These are phyloP conservation scores for Pythium scleroteichum DNA, from an alignment of 352 stramenopile species.

Conservation along the genomic window DNA sequence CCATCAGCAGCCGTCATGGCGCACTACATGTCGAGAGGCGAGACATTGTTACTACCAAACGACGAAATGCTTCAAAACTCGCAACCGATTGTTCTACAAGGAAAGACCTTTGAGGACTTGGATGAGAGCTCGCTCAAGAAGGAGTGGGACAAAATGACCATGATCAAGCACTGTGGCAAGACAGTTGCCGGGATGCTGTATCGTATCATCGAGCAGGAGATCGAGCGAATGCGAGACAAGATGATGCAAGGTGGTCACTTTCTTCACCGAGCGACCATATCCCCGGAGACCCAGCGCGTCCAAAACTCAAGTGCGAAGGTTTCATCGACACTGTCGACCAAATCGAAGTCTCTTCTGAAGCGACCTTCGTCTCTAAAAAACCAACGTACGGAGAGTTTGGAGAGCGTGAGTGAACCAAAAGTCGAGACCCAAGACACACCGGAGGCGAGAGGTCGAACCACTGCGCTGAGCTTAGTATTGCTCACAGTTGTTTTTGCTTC, in stretches of 20 bases:
- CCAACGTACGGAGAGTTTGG: conserved; percentile 15
- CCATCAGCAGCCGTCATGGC: conserved; percentile 53
- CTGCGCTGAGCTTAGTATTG: conserved; percentile 10
- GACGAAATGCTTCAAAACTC: conserved; percentile 50
- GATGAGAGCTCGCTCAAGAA: conserved; percentile 35
- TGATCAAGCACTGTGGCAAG: conserved; percentile 85
- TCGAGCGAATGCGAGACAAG: conserved; percentile 50
- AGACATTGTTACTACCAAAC: conserved; percentile 71
- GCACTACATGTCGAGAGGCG: conserved; percentile 70
- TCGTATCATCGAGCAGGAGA: conserved; percentile 84
- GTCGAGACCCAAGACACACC: not conserved
- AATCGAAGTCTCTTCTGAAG: conserved; percentile 5
- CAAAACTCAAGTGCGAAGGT: not conserved
- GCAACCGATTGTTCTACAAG: conserved; percentile 73
- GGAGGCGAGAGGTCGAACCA: conserved; percentile 9
- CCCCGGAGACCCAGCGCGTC: not conserved
- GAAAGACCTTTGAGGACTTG: conserved; percentile 78
- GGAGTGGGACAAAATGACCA: conserved; percentile 82
- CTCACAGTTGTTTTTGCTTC: conserved; percentile 16
- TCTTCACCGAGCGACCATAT: conserved; percentile 27
- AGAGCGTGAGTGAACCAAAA: conserved; percentile 7
- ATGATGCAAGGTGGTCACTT: conserved; percentile 32
- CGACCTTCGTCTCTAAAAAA: conserved; percentile 15
- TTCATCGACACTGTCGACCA: not conserved
- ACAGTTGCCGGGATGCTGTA: conserved; percentile 83